Conservation (phyloP, 2,329 filamentous ascomycete species). For the Colletotrichum sp. region DNA sequence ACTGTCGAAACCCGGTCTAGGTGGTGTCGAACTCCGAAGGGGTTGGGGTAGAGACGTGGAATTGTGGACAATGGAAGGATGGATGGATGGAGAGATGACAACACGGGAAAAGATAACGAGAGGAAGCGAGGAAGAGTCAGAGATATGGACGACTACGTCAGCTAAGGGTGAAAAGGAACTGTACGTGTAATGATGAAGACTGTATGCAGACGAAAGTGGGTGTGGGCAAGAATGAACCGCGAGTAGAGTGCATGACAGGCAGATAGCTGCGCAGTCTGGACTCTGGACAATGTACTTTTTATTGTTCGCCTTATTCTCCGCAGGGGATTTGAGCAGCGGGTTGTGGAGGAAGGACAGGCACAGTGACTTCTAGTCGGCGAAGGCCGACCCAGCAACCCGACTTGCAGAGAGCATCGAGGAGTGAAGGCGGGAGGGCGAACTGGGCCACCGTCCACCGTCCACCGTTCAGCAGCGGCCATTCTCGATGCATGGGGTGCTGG, state of each 20-base stretch:
- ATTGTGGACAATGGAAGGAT: neutral
- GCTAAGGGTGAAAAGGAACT: neutral
- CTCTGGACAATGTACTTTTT: neutral
- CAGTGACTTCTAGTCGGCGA: neutral
- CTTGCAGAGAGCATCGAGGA: neutral
- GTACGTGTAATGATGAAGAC: slow-evolving; percentile 6
- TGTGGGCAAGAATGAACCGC: neutral
- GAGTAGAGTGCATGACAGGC: slow-evolving; percentile 7
- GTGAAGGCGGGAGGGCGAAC: neutral
- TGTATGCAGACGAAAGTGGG: neutral
- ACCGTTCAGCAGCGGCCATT: neutral
- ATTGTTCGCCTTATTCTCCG: neutral
- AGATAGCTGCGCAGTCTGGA: neutral
- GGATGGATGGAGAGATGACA: neutral
- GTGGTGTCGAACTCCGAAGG: neutral
- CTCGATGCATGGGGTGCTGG: neutral
- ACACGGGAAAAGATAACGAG: neutral
- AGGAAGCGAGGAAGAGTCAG: neutral
- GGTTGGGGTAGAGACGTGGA: neutral
- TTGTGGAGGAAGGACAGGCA: neutral
- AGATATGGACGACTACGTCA: neutral
- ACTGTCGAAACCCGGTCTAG: neutral
- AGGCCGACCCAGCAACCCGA: neutral
- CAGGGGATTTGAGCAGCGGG: neutral
- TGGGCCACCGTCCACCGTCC: neutral